A percentile compares a stretch with the other conserved stretches of the same genome.
Evolutionary conservation across 495 filamentous ascomycete genomes (phyloP).

Genomic region (Penicillium lagena): DNA sequence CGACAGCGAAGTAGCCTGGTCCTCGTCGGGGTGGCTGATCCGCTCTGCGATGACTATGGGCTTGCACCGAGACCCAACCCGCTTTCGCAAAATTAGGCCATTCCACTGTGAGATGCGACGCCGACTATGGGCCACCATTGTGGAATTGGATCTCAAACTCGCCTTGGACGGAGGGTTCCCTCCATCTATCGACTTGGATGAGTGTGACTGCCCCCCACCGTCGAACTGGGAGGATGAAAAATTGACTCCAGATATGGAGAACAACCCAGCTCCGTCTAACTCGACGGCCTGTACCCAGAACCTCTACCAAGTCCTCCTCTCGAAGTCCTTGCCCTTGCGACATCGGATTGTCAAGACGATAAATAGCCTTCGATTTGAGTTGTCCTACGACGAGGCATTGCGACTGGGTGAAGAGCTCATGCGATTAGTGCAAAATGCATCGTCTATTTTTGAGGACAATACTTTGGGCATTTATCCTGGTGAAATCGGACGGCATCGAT

Average conservation of each 20-base stretch:
- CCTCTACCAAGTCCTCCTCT: slow-evolving; percentile 46
- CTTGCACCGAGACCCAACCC: slow-evolving; percentile 51
- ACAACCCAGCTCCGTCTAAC: slow-evolving; percentile 22
- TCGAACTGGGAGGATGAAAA: slow-evolving; percentile 53
- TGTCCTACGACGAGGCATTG: slow-evolving; percentile 47
- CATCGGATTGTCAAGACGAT: slow-evolving; percentile 42
- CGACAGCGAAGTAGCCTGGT: slow-evolving; percentile 51
- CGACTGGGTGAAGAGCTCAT: slow-evolving; percentile 36
- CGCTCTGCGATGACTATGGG: slow-evolving; percentile 53
- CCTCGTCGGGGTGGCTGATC: slow-evolving; percentile 46
- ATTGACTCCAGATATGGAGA: slow-evolving; percentile 38
- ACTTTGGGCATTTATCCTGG: slow-evolving; percentile 12
- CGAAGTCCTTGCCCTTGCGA: slow-evolving; percentile 40
- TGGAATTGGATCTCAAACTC: slow-evolving; percentile 53
- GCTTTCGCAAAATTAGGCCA: slow-evolving; percentile 35
- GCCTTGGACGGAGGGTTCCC: slow-evolving; percentile 49
- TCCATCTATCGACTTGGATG: slow-evolving; percentile 38
- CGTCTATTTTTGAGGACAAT: slow-evolving; percentile 20
- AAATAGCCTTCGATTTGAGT: slow-evolving; percentile 41
- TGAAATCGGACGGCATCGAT: slow-evolving; percentile 18
- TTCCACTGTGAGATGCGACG: slow-evolving; percentile 51
- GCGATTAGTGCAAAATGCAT: slow-evolving; percentile 22
- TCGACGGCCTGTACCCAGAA: slow-evolving; percentile 36
- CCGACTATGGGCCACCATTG: slow-evolving; percentile 55
- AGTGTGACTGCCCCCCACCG: slow-evolving; percentile 46